These are phyloP conservation scores for Nevesoporus exiguus DNA, from an alignment of 768 basidiomycete genomes.

Conservation along the genomic window DNA sequence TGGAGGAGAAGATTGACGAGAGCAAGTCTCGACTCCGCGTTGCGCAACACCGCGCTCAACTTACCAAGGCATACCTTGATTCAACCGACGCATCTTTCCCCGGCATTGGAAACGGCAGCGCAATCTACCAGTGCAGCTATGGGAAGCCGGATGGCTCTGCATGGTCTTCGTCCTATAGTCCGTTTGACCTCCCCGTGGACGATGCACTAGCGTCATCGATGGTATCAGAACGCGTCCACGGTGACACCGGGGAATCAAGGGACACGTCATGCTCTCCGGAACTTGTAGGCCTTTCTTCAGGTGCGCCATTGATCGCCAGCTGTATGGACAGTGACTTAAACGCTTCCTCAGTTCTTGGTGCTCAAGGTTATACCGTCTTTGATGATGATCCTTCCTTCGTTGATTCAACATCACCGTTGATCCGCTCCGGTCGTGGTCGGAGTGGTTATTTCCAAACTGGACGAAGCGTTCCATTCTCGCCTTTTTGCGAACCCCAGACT, in stretches of 20 bases:
- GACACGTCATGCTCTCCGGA: conserved; percentile 23
- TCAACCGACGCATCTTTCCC: conserved; percentile 9
- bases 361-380: conserved; percentile 41
- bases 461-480: conserved; percentile 42
- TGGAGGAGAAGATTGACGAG: conserved; percentile 67
- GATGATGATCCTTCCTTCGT: conserved; percentile 38
- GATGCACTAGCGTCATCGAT: conserved; percentile 17
- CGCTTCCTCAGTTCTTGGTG: conserved; percentile 19
- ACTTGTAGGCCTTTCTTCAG: conserved; percentile 32
- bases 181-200: conserved; percentile 27
- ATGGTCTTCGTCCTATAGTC: conserved; percentile 31
- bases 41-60: conserved; percentile 58
- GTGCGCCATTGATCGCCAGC: conserved; percentile 27
- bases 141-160: conserved; percentile 16
- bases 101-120: conserved; percentile 3
- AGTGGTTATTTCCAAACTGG: conserved; percentile 14
- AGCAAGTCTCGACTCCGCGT: conserved; percentile 57
- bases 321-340: conserved; percentile 9
- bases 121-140: conserved; percentile 6
- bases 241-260: conserved; percentile 13
- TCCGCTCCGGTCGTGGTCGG: conserved; percentile 12
- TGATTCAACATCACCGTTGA: conserved; percentile 16
- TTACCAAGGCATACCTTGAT: conserved; percentile 35
- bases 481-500: conserved; percentile 45
- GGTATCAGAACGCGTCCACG: conserved; percentile 8